Evolutionary conservation across 306 rosid genomes (phyloP), one percentile per base, ranked within the genome.

Genomic region (Astragalus glycyphyllos): DNA sequence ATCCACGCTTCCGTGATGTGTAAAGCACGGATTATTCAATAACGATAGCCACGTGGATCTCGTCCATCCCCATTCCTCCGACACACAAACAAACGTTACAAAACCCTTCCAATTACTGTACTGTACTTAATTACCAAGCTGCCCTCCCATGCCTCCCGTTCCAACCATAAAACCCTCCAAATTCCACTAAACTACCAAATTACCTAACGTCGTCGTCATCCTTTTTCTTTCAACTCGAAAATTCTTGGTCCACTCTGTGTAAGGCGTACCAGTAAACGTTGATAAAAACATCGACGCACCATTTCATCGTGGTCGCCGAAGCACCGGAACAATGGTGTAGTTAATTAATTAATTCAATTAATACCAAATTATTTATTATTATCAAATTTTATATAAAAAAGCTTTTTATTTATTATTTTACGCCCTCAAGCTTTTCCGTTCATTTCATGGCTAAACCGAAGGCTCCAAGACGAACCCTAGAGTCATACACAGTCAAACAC

Each of bases 401-500:
- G 1, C 9, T 4, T 23, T 23, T 54, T 75, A 7, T 53, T 79
- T 51, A 34, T 47, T 45, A 10, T 14, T 81, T 71, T 81, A 32
- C 53, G 4, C 15, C 46, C 49, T 70, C 76, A 35, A 23, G 65
- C 78, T 65, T 76, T 76, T 56, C 20, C 35, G 3, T 23, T 32
- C 66, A 41, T 48, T 65, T 79, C 69, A 87, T 94, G 99, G 96
- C 87, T 68, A 94, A 91, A 76, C 96, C 89, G 4, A 94, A 91
- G 76, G 85, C 97, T 77, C 89, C 86, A 11, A 86, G 86, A n/a
- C 90, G 89, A 91, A 87, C 95, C 87, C 96, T 94, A 70, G 96
- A 94, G 77, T 87, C 97, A 9, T 94, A 86, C 85, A 75, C 96
- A 53, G 99, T 91, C 87, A 94, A 91, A 64, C 92, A 76, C 81